Percentiles rank a stretch among this genome's conserved stretches.
These are phyloP conservation scores for Annulohypoxylon maeteangense DNA, from an alignment of 495 filamentous ascomycete genomes.

Conservation along the genomic window DNA sequence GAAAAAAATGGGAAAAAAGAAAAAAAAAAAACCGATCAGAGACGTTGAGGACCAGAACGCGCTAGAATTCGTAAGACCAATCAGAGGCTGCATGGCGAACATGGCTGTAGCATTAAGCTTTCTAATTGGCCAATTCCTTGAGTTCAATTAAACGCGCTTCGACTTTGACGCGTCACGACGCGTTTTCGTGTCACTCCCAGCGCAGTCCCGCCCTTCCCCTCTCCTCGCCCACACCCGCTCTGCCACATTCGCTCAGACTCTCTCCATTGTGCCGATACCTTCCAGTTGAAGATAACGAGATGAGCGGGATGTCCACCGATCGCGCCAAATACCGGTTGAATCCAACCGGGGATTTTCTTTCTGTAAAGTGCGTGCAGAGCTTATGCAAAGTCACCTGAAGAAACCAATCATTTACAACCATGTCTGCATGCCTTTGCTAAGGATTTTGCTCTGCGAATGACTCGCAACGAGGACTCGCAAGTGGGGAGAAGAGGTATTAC, in stretches of 20 bases:
- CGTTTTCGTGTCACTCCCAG: slow-evolving; percentile 15
- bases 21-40: slow-evolving; percentile 18
- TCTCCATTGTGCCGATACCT: slow-evolving; percentile 18
- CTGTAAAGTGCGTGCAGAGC: slow-evolving; percentile 36
- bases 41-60: slow-evolving; percentile 28
- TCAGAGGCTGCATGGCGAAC: slow-evolving; percentile 30
- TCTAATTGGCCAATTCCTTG: slow-evolving; percentile 25
- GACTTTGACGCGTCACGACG: slow-evolving; percentile 22
- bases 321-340: slow-evolving; percentile 32
- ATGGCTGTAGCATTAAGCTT: slow-evolving; percentile 3
- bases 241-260: not conserved
- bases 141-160: slow-evolving; percentile 34
- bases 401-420: slow-evolving; percentile 11
- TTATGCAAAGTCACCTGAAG: slow-evolving; percentile 22
- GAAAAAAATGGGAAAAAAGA: not conserved
- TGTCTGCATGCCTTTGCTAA: slow-evolving; percentile 1
- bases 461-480: not conserved
- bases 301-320: slow-evolving; percentile 25
- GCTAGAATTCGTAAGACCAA: slow-evolving; percentile 15
- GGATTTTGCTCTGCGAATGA: slow-evolving; percentile 4
- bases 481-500: not conserved
- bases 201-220: slow-evolving; percentile 1
- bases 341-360: slow-evolving; percentile 40
- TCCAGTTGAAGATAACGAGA: slow-evolving; percentile 17
- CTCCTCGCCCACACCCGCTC: not conserved